Evolutionary conservation across 192 early-diverging fungal genomes (phyloP).

Genomic region (Backusella morwellensis): DNA sequence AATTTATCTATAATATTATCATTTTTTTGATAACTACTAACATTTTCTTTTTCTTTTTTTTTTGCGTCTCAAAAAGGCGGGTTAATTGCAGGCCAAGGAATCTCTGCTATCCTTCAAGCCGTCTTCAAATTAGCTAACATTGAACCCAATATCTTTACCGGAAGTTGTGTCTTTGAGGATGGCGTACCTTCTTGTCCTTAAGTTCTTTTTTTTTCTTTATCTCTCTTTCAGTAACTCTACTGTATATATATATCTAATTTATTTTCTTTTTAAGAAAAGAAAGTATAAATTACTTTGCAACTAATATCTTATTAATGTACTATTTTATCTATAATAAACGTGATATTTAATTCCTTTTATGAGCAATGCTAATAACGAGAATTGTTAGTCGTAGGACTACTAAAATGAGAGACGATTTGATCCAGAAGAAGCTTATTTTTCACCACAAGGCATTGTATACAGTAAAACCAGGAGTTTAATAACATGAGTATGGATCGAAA

Average conservation of each 20-base stretch:
- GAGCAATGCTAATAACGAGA: neutral
- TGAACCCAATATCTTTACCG: constrained; percentile 9
- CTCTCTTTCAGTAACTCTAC: neutral
- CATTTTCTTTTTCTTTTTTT: no score
- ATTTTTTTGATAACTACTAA: no score
- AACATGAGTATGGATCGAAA: no score
- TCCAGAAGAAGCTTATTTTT: no score
- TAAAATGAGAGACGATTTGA: no score
- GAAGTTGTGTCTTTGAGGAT: constrained; percentile 21
- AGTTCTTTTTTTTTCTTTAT: neutral
- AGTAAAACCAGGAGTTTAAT: no score
- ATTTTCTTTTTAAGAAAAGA: neutral
- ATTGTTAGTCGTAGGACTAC: neutral
- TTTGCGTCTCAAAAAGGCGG: constrained; percentile 21
- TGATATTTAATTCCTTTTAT: neutral
- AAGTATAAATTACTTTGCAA: neutral
- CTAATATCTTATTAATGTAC: neutral
- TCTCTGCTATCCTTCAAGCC: constrained; percentile 43
- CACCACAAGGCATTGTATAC: no score
- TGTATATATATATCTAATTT: neutral
- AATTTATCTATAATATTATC: no score
- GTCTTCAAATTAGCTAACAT: constrained; percentile 42
- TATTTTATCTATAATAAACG: neutral
- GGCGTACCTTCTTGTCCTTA: neutral
- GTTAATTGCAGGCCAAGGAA: constrained; percentile 50